Evolutionary conservation across 1,284 basidiomycete genomes (phyloP).

Genomic region (Ustilago hordei): DNA sequence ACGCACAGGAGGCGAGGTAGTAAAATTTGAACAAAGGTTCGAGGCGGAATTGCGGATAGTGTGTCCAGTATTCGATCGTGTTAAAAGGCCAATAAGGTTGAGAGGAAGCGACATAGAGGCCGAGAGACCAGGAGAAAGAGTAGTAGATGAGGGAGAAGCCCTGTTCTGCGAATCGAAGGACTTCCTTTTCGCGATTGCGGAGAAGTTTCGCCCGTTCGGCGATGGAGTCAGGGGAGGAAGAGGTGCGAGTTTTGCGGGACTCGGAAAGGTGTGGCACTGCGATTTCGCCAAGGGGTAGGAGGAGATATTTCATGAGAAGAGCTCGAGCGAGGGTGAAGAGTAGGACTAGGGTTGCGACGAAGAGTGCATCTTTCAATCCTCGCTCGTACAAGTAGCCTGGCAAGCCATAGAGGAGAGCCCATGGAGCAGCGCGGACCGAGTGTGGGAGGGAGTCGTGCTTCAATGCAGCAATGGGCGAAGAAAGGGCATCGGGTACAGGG

Average conservation of each 20-base stretch:
- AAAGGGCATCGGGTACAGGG: slow-evolving; percentile 34
- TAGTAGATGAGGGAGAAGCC: slow-evolving; percentile 90
- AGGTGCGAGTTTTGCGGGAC: slow-evolving; percentile 26
- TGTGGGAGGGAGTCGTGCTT: slow-evolving; percentile 25
- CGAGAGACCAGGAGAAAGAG: slow-evolving; percentile 79
- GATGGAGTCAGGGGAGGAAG: slow-evolving; percentile 11
- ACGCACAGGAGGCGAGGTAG: slow-evolving; percentile 87
- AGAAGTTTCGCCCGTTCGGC: slow-evolving; percentile 37
- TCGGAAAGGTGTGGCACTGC: slow-evolving; percentile 35
- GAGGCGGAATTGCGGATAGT: slow-evolving; percentile 84
- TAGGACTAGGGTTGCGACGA: slow-evolving; percentile 60
- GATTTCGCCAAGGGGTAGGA: slow-evolving; percentile 54
- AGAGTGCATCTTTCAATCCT: slow-evolving; percentile 55
- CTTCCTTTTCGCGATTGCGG: slow-evolving; percentile 75
- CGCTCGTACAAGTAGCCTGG: slow-evolving; percentile 51
- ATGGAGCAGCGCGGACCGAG: slow-evolving; percentile 26
- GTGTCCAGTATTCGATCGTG: slow-evolving; percentile 80
- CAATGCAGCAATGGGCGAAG: slow-evolving; percentile 39
- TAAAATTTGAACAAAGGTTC: slow-evolving; percentile 72
- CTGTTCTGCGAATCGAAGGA: slow-evolving; percentile 92
- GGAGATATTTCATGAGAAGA: slow-evolving; percentile 52
- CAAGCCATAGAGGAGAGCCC: slow-evolving; percentile 44
- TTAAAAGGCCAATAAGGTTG: slow-evolving; percentile 79
- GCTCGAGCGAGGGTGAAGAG: slow-evolving; percentile 58
- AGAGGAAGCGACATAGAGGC: slow-evolving; percentile 82